Evolutionary conservation across 345 rosid genomes (phyloP).

Genomic region (Salix dunnii): DNA sequence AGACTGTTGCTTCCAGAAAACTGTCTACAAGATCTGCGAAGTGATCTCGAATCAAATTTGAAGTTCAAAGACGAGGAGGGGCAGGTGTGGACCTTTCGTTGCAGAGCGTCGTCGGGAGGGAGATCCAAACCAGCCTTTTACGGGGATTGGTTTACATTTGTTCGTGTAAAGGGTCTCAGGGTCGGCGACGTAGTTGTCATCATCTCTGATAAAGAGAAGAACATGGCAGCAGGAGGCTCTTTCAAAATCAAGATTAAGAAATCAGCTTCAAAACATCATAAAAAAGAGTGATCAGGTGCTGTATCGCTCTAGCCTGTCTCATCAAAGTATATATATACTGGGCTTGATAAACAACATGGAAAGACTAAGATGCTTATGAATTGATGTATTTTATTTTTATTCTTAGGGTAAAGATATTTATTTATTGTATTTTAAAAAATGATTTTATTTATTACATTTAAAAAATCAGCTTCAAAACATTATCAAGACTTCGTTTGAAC

Average conservation of each 20-base stretch:
- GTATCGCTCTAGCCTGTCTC: not conserved
- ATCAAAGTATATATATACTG: too few species aligned
- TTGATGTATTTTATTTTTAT: too few species aligned
- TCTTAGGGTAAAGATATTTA: too few species aligned
- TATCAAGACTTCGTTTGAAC: too few species aligned
- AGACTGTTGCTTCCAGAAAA: not conserved
- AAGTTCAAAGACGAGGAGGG: not conserved
- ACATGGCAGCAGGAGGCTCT: not conserved
- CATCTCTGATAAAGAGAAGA: not conserved
- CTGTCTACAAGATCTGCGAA: not conserved
- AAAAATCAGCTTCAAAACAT: not conserved
- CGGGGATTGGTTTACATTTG: not conserved
- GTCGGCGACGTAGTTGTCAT: not conserved
- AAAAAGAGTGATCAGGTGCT: not conserved
- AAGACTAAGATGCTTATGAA: too few species aligned
- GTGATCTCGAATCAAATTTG: not conserved
- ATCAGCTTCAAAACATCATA: not conserved
- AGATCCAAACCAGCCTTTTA: not conserved
- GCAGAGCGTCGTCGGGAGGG: not conserved
- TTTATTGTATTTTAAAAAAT: too few species aligned
- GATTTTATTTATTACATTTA: too few species aligned
- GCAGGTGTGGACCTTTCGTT: not conserved
- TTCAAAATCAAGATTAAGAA: not conserved
- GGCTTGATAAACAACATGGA: too few species aligned
- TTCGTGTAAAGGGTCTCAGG: not conserved